Evolutionary conservation across 208 protist genomes (phyloP), one percentile per base, ranked within the genome.

Genomic region (Acanthamoeba lenticulata): DNA sequence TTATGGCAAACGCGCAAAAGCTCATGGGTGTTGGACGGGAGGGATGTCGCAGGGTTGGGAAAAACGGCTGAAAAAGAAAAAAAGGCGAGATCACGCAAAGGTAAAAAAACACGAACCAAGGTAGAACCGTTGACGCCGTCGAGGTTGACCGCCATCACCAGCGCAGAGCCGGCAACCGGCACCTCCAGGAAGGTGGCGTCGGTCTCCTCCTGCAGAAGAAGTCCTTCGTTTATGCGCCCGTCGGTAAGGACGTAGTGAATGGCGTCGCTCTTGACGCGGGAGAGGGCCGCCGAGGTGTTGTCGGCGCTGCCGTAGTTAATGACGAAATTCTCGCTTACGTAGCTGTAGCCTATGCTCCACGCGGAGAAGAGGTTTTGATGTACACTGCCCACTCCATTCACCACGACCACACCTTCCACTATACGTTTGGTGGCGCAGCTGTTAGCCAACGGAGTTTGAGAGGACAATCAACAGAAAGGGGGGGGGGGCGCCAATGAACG

Each of bases 331-430:
- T 77, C 65, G 36, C 29, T 77, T 15, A 40, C 13, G 65, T 38
- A 77, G 27, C 29, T 21, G 34, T 77, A 77, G 1, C 65, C 65
- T 4, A 42, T 9, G 34, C 34, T 44, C 65, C 65, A 77, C 65
- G 65, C 32, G 4, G 27, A n/a, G 65, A 77, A 77, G 29, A 77
- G 32, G n/a, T 77, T 77, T 17, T 34, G 32, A 9, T 77, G 65
- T 40, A 77, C 65, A 77, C 36, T 77, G n/a, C 65, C 65, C 65
- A 42, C 65, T 40, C 65, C 65, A 77, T 77, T 77, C 65, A 77
- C 65, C 29, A 77, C 65, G 24, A 77, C 36, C 34, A 17, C 40
- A 17, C 34, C 65, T n/a, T 77, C 65, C 65, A 77, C 65, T 77
- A 17, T 11, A 11, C 52, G 15, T 60, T 11, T 21, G 52, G 11